Evolutionary conservation across 192 early-diverging fungal species (phyloP), one percentile per base, ranked within the genome.

Genomic region (Linnemannia hyalina): DNA sequence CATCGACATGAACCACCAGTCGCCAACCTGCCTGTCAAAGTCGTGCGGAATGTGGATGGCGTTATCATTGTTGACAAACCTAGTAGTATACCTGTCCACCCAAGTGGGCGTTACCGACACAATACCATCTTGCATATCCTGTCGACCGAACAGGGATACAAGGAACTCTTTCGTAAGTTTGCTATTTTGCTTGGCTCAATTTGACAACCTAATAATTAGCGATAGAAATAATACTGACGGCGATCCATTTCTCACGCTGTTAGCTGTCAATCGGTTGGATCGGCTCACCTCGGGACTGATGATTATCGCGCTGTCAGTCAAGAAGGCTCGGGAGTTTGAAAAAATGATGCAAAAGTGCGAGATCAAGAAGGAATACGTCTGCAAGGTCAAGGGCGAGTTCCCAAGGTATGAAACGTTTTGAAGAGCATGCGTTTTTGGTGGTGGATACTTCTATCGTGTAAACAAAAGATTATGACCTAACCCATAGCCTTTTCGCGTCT

Each of bases 1-100:
- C 98, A 99, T 89, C 94, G 98, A 0, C 98, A 99, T 86, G 98
- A 99, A 88, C 98, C 98, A 8, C 97, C 98, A 15, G 94, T 98
- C 0, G 92, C 94, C 3, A 91, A 90, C 22, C 63, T 89, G 35
- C 73, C 90, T 5, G 89, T 98, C 44, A 87, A 89, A 11, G 92
- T 99, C 18, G 92, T 98, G 0, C 70, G 89, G 22, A 82, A 92
- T 38, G 92, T 93, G 16, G 89, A 95, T 36, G 90, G 94, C 6
- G 75, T 95, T n/a, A 89, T 97, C 74, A 93, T 98, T 26, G 91
- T 99, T 13, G 92, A 97, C 86, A 99, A 99, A 88, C 98, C 98
- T 4, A 93, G 91, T 16, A 96, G 95, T 68, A 93, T 98, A 9
- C 98, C 98, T 4, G 97, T 97, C 29, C 91, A 93, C 60, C 92